Percentiles rank a stretch among this genome's conserved stretches.
Evolutionary conservation across 1,139 yeast genomes (phyloP).

Genomic region (Scheffersomyces stambukii): DNA sequence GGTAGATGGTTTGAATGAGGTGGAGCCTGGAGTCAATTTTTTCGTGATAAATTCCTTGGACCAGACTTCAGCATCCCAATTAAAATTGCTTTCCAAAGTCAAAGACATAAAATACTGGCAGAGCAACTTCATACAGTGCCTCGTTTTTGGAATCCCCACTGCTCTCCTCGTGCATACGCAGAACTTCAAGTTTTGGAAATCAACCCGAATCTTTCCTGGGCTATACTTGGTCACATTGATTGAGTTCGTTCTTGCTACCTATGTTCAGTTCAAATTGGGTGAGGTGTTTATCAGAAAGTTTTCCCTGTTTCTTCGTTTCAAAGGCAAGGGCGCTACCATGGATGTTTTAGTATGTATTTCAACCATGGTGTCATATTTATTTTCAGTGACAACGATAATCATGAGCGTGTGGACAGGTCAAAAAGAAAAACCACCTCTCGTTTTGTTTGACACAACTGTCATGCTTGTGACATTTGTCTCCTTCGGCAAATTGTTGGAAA

Average conservation of each 20-base stretch:
- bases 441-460: conserved; percentile 81
- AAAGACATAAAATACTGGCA: conserved; percentile 75
- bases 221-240: conserved; percentile 56
- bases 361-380: conserved; percentile 71
- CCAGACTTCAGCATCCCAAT: conserved; percentile 54
- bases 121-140: conserved; percentile 46
- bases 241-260: conserved; percentile 59
- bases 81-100: conserved; percentile 61
- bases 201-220: conserved; percentile 41
- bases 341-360: conserved; percentile 86
- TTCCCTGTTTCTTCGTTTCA: conserved; percentile 58
- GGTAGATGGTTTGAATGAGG: conserved; percentile 35
- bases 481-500: conserved; percentile 87
- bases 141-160: conserved; percentile 61
- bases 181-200: conserved; percentile 27
- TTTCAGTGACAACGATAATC: conserved; percentile 61
- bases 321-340: conserved; percentile 77
- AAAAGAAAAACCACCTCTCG: conserved; percentile 51
- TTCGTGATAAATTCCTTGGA: conserved; percentile 40
- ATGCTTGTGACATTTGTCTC: conserved; percentile 83
- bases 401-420: conserved; percentile 38
- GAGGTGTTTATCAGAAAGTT: conserved; percentile 61
- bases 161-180: conserved; percentile 51
- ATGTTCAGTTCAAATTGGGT: conserved; percentile 69
- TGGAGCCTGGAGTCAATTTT: conserved; percentile 30